Evolutionary conservation across 1,139 yeast species (phyloP).

Genomic region (Sugiyamaella paludigena): DNA sequence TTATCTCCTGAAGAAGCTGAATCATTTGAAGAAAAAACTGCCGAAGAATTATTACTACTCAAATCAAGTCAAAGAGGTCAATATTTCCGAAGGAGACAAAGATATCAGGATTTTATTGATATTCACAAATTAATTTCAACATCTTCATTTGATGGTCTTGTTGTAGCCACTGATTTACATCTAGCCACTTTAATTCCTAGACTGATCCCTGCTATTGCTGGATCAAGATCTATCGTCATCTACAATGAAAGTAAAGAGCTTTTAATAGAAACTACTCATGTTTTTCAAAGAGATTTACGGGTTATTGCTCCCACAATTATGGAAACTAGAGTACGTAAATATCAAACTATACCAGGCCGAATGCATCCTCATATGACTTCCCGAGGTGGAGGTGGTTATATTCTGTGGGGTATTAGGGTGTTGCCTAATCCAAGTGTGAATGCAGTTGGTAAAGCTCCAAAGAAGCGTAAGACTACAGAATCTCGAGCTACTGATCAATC

Average conservation of each 20-base stretch:
- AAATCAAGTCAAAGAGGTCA: slow-evolving; percentile 63
- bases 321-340: slow-evolving; percentile 80
- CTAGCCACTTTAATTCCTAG: slow-evolving; percentile 62
- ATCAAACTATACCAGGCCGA: slow-evolving; percentile 91
- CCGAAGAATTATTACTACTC: slow-evolving; percentile 53
- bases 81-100: slow-evolving; percentile 61
- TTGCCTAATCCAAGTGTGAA: slow-evolving; percentile 60
- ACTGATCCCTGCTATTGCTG: slow-evolving; percentile 67
- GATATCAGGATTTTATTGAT: slow-evolving; percentile 46
- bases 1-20: slow-evolving; percentile 69
- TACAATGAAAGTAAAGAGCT: slow-evolving; percentile 80
- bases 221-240: slow-evolving; percentile 82
- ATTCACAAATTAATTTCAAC: slow-evolving; percentile 53
- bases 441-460: slow-evolving; percentile 36
- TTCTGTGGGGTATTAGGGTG: slow-evolving; percentile 77
- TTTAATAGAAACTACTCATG: slow-evolving; percentile 69
- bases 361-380: slow-evolving; percentile 94
- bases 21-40: slow-evolving; percentile 45
- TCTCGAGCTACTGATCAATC: neutral
- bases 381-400: slow-evolving; percentile 89
- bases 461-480: slow-evolving; percentile 28
- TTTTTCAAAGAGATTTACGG: slow-evolving; percentile 60
- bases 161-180: slow-evolving; percentile 71
- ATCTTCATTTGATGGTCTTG: slow-evolving; percentile 71
- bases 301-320: slow-evolving; percentile 79